phyloP scores from a whole-genome alignment of 2,329 filamentous ascomycete genomes.

The Pseudonectria foliicola region DNA sequence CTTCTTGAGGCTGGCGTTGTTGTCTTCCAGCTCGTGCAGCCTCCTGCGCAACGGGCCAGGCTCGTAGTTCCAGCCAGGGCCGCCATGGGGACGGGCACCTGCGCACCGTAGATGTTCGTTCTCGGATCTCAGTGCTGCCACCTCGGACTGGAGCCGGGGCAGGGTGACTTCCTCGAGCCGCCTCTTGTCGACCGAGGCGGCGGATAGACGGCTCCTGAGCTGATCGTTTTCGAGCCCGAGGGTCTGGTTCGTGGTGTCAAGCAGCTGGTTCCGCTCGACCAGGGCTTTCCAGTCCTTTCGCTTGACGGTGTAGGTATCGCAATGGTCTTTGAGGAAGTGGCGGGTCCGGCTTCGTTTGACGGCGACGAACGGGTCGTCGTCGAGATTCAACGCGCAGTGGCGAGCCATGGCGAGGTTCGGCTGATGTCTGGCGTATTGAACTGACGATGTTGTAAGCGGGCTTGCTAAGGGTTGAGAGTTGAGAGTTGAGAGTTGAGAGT shows the following conservation, averaged over 20 bases:
- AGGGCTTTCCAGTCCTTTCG: slow-evolving; percentile 31
- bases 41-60: slow-evolving; percentile 27
- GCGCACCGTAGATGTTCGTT: slow-evolving; percentile 32
- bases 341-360: slow-evolving; percentile 34
- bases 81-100: slow-evolving; percentile 16
- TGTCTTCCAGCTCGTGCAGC: slow-evolving; percentile 29
- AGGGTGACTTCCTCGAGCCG: slow-evolving; percentile 26
- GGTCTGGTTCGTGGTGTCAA: slow-evolving; percentile 28
- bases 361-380: slow-evolving; percentile 29
- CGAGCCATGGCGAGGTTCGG: slow-evolving; percentile 24
- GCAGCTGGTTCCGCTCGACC: slow-evolving; percentile 28
- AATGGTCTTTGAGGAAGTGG: slow-evolving; percentile 24
- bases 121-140: slow-evolving; percentile 29
- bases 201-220: slow-evolving; percentile 30
- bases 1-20: slow-evolving; percentile 28
- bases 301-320: slow-evolving; percentile 29
- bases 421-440: background rate
- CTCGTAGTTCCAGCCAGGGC: slow-evolving; percentile 25
- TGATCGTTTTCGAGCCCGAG: slow-evolving; percentile 25
- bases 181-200: slow-evolving; percentile 29
- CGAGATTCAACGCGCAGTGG: slow-evolving; percentile 28
- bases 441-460: too few species aligned
- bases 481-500: too few species aligned
- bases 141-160: slow-evolving; percentile 31
- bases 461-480: too few species aligned